Evolutionary conservation across 345 rosid species (phyloP).

Genomic region (Noccaea caerulescens): DNA sequence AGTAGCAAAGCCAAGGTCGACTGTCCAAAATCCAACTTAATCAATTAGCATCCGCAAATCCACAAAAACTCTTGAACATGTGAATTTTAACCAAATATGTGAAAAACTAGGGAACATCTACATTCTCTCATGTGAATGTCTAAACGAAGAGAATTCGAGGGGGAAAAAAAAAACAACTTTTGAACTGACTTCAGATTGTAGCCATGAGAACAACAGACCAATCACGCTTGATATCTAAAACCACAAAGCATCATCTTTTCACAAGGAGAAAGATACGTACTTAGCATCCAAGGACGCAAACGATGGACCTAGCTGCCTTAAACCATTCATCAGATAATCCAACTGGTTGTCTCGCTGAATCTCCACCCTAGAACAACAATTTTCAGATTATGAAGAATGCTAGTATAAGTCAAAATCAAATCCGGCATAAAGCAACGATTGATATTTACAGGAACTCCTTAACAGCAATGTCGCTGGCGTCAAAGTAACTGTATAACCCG

Average conservation of each 20-base stretch:
- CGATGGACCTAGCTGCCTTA: slow-evolving; percentile 60
- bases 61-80: slow-evolving; percentile 10
- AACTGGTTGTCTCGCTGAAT: slow-evolving; percentile 78
- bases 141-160: not conserved
- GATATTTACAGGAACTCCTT: slow-evolving; percentile 56
- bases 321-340: slow-evolving; percentile 69
- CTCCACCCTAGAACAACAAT: slow-evolving; percentile 60
- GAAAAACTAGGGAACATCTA: not conserved
- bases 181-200: not conserved
- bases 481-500: slow-evolving; percentile 57
- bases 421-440: not conserved
- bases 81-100: not conserved
- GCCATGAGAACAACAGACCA: slow-evolving; percentile 1
- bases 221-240: not conserved
- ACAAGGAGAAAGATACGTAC: slow-evolving; percentile 49
- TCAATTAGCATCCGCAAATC: not conserved
- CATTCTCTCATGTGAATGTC: not conserved
- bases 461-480: slow-evolving; percentile 51
- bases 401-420: slow-evolving; percentile 10
- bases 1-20: slow-evolving; percentile 98
- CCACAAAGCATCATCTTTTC: not conserved
- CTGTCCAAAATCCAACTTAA: slow-evolving; percentile 48
- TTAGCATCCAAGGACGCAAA: slow-evolving; percentile 77
- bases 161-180: not conserved
- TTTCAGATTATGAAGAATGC: slow-evolving; percentile 13